phyloP scores from a whole-genome alignment of 2,329 filamentous ascomycete genomes.

The Aspergillus quadrilineatus region DNA sequence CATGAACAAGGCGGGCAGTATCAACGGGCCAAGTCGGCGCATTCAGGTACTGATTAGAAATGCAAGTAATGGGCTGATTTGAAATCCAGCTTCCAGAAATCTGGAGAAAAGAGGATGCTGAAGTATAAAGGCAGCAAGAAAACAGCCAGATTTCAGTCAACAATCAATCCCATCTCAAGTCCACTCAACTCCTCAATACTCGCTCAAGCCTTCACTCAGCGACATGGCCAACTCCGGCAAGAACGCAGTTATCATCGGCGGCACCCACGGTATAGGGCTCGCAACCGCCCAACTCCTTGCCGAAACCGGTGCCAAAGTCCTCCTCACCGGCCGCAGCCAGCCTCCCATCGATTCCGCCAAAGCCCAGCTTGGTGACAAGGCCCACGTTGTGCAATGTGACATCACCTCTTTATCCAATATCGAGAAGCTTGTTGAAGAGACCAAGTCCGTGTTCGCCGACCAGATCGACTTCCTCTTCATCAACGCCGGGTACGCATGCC shows the following conservation, averaged over 20 bases:
- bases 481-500: slow-evolving; percentile 15
- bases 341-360: slow-evolving; percentile 4
- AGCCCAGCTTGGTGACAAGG: slow-evolving; percentile 1
- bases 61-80: not conserved
- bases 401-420: slow-evolving; percentile 9
- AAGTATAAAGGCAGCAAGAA: not conserved
- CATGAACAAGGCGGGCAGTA: not conserved
- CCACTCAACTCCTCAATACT: not conserved
- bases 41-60: not conserved
- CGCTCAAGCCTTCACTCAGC: not conserved
- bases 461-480: slow-evolving; percentile 12
- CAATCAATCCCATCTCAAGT: not conserved
- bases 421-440: not conserved
- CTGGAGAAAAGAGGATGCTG: not conserved
- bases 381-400: slow-evolving; percentile 7
- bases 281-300: slow-evolving; percentile 14
- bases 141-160: not conserved
- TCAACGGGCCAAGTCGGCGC: not conserved
- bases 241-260: slow-evolving; percentile 13
- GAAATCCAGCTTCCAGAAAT: not conserved
- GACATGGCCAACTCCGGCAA: slow-evolving; percentile 6
- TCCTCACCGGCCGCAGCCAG: slow-evolving; percentile 16
- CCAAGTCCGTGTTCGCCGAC: slow-evolving; percentile 1
- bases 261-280: slow-evolving; percentile 18
- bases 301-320: slow-evolving; percentile 7